Evolutionary conservation across 306 rosid species (phyloP), one percentile per base, ranked within the genome.

Genomic region (Spatholobus suberectus): DNA sequence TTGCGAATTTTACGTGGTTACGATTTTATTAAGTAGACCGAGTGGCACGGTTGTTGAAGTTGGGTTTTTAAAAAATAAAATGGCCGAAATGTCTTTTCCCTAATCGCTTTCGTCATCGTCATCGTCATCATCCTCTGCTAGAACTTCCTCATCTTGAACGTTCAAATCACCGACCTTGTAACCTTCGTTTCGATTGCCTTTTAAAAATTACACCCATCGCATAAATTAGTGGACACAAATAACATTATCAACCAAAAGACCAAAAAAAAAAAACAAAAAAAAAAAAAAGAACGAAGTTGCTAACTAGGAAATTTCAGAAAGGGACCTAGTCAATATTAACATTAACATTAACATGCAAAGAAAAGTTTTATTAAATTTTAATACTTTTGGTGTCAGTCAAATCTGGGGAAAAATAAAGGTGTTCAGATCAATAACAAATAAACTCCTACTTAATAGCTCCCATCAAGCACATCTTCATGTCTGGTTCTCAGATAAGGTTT

Each of bases 161-260:
- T 94, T 94, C 93, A 94, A 88, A 89, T 94, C 98, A 44, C 71
- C 52, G 37, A 91, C 97, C 89, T 81, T 94, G 89, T 81, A 94
- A 72, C 70, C 85, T 85, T 76, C 97, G 58, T 70, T 90, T 76
- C 87, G 76, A 75, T 86, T 90, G 63, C 93, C 98, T 91, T 27
- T 3, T 20, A 84, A 62, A 70, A 81, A 27, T 61, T 52, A 57
- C 46, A 79, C 20, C 21, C 34, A 41, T 18, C 13, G 52, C 51
- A 69, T 24, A 79, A 44, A 52, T 76, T 5, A 70, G 85, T 9
- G 4, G 75, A 20, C 63, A 80, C 32, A 44, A 7, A 32, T 54
- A 79, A 74, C 57, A 66, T 66, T 24, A 75, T 47, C 74, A 69
- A 47, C 40, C 62, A 43, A 57, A 32, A 20, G 10, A 23, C n/a